Conservation (phyloP, 495 filamentous ascomycete species). For the Penicillium mononematosum region DNA sequence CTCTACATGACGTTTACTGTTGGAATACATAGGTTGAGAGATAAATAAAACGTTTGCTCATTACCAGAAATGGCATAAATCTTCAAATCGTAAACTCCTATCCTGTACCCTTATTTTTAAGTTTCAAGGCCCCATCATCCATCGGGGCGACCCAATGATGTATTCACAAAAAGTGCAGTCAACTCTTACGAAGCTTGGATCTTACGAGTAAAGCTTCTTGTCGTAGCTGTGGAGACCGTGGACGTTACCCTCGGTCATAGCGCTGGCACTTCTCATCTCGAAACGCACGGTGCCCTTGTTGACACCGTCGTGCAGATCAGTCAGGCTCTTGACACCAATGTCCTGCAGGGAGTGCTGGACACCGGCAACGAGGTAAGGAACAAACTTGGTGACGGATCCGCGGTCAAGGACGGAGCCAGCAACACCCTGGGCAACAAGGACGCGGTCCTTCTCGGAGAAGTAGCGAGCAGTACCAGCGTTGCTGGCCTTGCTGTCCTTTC, state of each 20-base stretch:
- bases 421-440: constrained; percentile 96
- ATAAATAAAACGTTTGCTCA: constrained; percentile 19
- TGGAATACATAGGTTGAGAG: not conserved
- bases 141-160: constrained; percentile 29
- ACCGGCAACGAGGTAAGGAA: constrained; percentile 92
- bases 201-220: constrained; percentile 96
- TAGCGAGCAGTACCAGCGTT: constrained; percentile 98
- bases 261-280: constrained; percentile 89
- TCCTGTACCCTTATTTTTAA: constrained; percentile 38
- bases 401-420: constrained; percentile 72
- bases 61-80: constrained; percentile 32
- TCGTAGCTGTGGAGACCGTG: constrained; percentile 96
- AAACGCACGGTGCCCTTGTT: constrained; percentile 78
- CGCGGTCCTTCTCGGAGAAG: constrained; percentile 92
- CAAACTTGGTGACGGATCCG: constrained; percentile 86
- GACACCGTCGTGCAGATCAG: constrained; percentile 73
- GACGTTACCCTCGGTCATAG: constrained; percentile 92
- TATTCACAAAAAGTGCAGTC: constrained; percentile 27
- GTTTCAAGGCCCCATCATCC: constrained; percentile 40
- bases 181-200: constrained; percentile 16
- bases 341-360: constrained; percentile 97
- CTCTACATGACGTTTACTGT: not conserved
- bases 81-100: constrained; percentile 32
- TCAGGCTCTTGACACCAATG: constrained; percentile 77
- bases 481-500: constrained; percentile 74